A percentile compares a stretch with the other conserved stretches of the same genome.
Evolutionary conservation across 1,284 basidiomycete genomes (phyloP).

Genomic region (Macrocystidia cucumis): DNA sequence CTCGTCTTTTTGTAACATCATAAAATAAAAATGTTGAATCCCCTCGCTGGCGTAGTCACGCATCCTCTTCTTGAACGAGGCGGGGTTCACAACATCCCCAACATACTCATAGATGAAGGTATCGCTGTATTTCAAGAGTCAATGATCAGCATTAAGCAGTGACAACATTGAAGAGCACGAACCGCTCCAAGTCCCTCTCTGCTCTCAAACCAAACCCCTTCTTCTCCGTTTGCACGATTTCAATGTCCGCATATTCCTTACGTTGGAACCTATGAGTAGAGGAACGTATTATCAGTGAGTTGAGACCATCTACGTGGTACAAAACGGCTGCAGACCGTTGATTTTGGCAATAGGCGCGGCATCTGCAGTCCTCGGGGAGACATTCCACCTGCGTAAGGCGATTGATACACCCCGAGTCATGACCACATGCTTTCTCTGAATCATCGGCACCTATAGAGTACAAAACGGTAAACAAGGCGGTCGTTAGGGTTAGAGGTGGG

Average conservation of each 20-base stretch:
- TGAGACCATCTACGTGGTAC: constrained; percentile 12
- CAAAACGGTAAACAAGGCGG: constrained; percentile 11
- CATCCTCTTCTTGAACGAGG: constrained; percentile 91
- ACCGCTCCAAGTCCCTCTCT: constrained; percentile 66
- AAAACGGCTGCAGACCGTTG: constrained; percentile 62
- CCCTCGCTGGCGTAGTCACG: constrained; percentile 89
- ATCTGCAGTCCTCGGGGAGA: constrained; percentile 81
- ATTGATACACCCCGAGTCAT: constrained; percentile 93
- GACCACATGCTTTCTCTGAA: constrained; percentile 73
- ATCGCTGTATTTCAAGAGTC: constrained; percentile 52
- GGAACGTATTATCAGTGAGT: no score
- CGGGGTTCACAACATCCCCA: constrained; percentile 90
- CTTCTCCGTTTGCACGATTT: constrained; percentile 91
- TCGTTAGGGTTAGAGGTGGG: not conserved
- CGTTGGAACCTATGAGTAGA: constrained; percentile 67
- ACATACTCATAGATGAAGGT: constrained; percentile 97
- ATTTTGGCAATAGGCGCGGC: constrained; percentile 80
- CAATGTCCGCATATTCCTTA: constrained; percentile 79
- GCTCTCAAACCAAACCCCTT: constrained; percentile 94
- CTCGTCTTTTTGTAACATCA: constrained; percentile 99
- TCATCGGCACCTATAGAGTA: constrained; percentile 44
- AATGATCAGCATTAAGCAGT: constrained; percentile 1
- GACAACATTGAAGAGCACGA: constrained; percentile 21
- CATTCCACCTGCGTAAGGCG: constrained; percentile 97
- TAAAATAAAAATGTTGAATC: constrained; percentile 97